Evolutionary conservation across 2,329 filamentous ascomycete species (phyloP), one percentile per base, ranked within the genome.

Genomic region (Pestalotiopsis sp.): DNA sequence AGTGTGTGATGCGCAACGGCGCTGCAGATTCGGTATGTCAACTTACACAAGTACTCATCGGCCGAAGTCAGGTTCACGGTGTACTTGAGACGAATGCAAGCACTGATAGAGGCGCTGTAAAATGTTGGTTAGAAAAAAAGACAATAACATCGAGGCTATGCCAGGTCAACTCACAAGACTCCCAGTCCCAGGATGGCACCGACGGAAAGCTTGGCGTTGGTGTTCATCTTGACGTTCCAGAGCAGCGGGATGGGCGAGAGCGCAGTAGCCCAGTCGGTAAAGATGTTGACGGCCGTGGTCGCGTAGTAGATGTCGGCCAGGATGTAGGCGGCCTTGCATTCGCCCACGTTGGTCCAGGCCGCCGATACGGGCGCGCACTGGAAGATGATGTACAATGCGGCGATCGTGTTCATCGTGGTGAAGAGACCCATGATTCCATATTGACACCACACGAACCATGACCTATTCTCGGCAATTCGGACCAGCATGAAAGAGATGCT

Each of bases 191-290:
- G 38, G 22, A 72, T 68, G 44, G 69, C 67, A 10, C 62, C 68
- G 11, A 72, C 71, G 9, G 71, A 72, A 10, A 69, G 55, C 58
- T 72, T 72, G 3, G 70, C 66, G 55, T 71, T 72, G 13, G 40
- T 59, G 62, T 70, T 72, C 57, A 72, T 67, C 60, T 70, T 65
- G n/a, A 72, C 67, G 30, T 71, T 71, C 70, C 71, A 72, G 11
- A 71, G 66, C n/a, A 72, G 60, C 3, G 70, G 71, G 13, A 72
- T 71, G 17, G 71, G 71, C 67, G 58, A 66, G 9, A 58, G 39
- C 7, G 63, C 52, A 2, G 52, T 57, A 30, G 63, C 52, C 52
- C 40, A 66, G 22, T 66, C 64, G 20, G 48, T 65, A 35, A 38
- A 57, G 10, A 39, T 52, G 52, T 72, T 72, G 17, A 71, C 68